phyloP scores from a whole-genome alignment of 306 rosid genomes.

The Mimosa pudica region DNA sequence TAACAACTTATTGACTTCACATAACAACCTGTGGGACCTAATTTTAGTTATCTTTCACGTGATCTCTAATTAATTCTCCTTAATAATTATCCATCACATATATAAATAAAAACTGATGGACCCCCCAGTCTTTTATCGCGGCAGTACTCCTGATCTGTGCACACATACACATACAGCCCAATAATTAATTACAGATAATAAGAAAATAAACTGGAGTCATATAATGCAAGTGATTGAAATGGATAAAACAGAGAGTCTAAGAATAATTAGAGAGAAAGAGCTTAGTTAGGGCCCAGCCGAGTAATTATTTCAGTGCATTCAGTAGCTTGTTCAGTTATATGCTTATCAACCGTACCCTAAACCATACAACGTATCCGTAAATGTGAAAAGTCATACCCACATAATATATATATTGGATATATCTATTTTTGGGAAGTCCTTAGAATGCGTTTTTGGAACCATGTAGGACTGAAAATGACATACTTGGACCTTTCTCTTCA shows the following conservation, averaged over 20 bases:
- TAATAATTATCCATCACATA: not conserved
- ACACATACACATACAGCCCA: not conserved
- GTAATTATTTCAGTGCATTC: not conserved
- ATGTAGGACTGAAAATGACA: conserved; percentile 41
- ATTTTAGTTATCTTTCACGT: too few species aligned
- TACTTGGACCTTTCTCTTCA: conserved; percentile 26
- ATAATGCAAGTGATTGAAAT: conserved; percentile 3
- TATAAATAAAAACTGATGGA: conserved; percentile 9
- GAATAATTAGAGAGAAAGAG: not conserved
- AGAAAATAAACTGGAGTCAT: not conserved
- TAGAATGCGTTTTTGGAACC: conserved; percentile 27
- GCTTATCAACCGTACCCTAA: not conserved
- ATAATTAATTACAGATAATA: conserved; percentile 9
- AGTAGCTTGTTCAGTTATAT: not conserved
- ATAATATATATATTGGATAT: not conserved
- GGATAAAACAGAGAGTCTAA: conserved; percentile 29
- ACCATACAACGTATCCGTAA: not conserved
- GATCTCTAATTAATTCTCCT: too few species aligned
- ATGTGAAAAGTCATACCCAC: not conserved
- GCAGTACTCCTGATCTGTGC: conserved; percentile 4
- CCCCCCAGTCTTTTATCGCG: conserved; percentile 30
- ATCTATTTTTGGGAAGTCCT: not conserved
- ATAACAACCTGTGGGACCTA: too few species aligned
- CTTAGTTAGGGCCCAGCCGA: not conserved
- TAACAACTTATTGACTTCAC: too few species aligned